A percentile compares a stretch with the other conserved stretches of the same genome.
These are phyloP conservation scores for Wickerhamiella brachini DNA, from an alignment of 805 yeast species.

Conservation along the genomic window DNA sequence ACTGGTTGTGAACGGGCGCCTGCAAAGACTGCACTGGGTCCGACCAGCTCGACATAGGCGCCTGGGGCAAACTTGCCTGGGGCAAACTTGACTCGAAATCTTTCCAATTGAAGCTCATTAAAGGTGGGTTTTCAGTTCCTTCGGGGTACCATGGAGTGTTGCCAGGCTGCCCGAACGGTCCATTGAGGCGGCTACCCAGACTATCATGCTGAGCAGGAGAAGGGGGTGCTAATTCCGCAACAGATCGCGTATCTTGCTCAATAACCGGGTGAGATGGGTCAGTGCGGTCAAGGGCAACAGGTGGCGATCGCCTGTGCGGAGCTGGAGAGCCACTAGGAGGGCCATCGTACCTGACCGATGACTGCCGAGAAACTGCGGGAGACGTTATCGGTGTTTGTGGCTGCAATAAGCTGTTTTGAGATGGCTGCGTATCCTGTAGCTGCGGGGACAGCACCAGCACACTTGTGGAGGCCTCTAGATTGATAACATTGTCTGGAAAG, in stretches of 20 bases:
- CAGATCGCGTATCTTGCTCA: too few relatives aligned
- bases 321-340: background rate
- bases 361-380: background rate
- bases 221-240: too few relatives aligned
- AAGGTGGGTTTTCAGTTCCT: background rate
- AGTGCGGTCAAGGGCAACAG: too few relatives aligned
- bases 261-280: too few relatives aligned
- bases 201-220: too few relatives aligned
- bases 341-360: background rate
- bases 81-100: background rate
- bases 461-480: background rate
- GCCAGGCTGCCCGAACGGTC: too few relatives aligned
- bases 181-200: too few relatives aligned
- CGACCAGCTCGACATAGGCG: background rate
- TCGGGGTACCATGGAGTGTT: background rate
- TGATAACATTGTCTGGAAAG: background rate
- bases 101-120: background rate
- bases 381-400: background rate
- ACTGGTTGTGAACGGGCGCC: background rate
- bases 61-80: background rate
- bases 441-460: background rate
- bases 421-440: background rate
- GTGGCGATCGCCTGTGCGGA: background rate
- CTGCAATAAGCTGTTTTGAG: background rate
- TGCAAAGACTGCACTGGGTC: background rate